Conservation (phyloP, 2,329 filamentous ascomycete species). For the Aspergillus sp. region DNA sequence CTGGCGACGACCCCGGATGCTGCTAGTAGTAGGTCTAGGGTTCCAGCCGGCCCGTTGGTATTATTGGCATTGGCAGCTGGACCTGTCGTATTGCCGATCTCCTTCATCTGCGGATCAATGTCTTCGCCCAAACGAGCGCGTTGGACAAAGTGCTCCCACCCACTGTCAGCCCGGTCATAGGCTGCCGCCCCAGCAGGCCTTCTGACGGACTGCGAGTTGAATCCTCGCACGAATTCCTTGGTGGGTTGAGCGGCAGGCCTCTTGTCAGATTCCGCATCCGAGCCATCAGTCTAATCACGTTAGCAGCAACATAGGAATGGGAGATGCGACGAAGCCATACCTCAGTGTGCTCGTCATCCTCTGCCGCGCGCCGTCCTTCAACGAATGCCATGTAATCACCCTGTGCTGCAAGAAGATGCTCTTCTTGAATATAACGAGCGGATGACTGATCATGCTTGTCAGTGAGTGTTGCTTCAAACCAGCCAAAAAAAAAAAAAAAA, state of each 20-base stretch:
- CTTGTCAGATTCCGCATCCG: constrained; percentile 22
- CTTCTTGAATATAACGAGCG: constrained; percentile 24
- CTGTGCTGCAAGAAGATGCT: constrained; percentile 32
- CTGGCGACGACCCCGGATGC: constrained; percentile 4
- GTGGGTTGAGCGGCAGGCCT: constrained; percentile 15
- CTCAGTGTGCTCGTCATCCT: constrained; percentile 37
- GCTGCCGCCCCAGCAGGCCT: constrained; percentile 26
- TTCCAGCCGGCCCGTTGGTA: not conserved
- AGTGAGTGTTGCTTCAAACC: not conserved
- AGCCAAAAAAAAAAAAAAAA: not conserved
- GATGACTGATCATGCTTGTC: constrained; percentile 13
- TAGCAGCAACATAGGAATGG: constrained; percentile 10
- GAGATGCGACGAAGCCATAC: constrained; percentile 13
- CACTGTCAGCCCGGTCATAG: constrained; percentile 27
- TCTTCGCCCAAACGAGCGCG: constrained; percentile 31
- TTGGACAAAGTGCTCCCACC: constrained; percentile 36
- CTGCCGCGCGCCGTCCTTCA: constrained; percentile 30
- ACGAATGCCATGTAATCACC: constrained; percentile 34
- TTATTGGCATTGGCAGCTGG: not conserved
- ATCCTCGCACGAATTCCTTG: constrained; percentile 25
- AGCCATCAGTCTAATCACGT: constrained; percentile 21
- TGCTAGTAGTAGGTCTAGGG: constrained; percentile 7
- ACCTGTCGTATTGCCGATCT: constrained; percentile 22
- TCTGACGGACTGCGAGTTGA: constrained; percentile 28
- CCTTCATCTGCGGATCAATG: constrained; percentile 32